These are phyloP conservation scores for Alternaria rosae DNA, from an alignment of 2,329 filamentous ascomycete genomes.

Conservation along the genomic window DNA sequence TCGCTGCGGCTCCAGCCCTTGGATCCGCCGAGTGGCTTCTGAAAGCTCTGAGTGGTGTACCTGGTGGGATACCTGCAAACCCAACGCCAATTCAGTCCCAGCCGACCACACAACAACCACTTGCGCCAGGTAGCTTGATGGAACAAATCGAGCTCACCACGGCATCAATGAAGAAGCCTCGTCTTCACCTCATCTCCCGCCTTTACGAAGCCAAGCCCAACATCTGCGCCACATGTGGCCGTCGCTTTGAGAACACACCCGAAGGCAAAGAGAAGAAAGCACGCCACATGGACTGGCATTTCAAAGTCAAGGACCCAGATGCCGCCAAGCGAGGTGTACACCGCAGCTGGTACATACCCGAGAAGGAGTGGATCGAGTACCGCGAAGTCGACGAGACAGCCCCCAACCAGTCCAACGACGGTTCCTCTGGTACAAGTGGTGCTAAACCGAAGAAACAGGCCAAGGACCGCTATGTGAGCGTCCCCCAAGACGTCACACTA, in stretches of 20 bases:
- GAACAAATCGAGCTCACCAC: constrained; percentile 68
- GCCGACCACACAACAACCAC: constrained; percentile 36
- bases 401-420: constrained; percentile 39
- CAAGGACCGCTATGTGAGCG: constrained; percentile 76
- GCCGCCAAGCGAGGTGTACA: constrained; percentile 86
- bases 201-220: constrained; percentile 85
- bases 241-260: constrained; percentile 79
- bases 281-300: constrained; percentile 97
- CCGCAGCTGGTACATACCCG: constrained; percentile 93
- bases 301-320: constrained; percentile 89
- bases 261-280: constrained; percentile 86
- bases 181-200: constrained; percentile 73
- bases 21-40: constrained; percentile 42
- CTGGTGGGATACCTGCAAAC: constrained; percentile 36
- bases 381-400: constrained; percentile 75
- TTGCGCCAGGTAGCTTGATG: constrained; percentile 48
- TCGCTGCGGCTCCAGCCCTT: constrained; percentile 20
- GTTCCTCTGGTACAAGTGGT: constrained; percentile 45
- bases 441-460: constrained; percentile 60
- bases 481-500: constrained; percentile 78
- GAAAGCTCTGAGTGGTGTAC: constrained; percentile 40
- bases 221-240: constrained; percentile 89
- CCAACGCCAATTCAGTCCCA: constrained; percentile 34
- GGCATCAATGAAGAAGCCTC: constrained; percentile 76
- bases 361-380: constrained; percentile 92